Conservation (phyloP, 1,284 basidiomycete genomes). For the Somion occarium region DNA sequence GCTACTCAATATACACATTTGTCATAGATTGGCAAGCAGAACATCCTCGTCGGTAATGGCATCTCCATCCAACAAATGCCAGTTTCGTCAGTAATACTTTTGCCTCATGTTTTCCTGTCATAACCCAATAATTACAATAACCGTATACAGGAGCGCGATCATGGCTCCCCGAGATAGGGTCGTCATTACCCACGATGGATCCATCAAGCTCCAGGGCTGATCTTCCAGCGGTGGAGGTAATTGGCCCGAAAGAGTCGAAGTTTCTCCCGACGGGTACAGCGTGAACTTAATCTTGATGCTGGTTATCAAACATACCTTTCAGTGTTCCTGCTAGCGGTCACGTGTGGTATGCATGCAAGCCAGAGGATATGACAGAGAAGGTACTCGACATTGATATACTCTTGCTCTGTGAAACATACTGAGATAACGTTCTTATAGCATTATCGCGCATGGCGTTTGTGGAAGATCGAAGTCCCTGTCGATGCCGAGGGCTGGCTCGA, state of each 20-base stretch:
- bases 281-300: not conserved
- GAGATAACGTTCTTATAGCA: slow-evolving; percentile 29
- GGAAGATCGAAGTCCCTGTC: slow-evolving; percentile 47
- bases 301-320: not conserved
- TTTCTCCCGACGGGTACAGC: slow-evolving; percentile 44
- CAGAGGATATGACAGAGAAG: slow-evolving; percentile 47
- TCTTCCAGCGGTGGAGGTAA: slow-evolving; percentile 52
- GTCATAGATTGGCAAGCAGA: slow-evolving; percentile 46
- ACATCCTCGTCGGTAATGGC: slow-evolving; percentile 38
- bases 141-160: slow-evolving; percentile 43
- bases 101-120: no score
- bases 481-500: slow-evolving; percentile 57
- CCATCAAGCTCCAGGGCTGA: slow-evolving; percentile 44
- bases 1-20: no score
- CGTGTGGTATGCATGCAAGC: slow-evolving; percentile 45
- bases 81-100: slow-evolving; percentile 45
- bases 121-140: no score
- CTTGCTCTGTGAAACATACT: not conserved
- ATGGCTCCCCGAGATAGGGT: slow-evolving; percentile 41
- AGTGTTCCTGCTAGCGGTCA: slow-evolving; percentile 31
- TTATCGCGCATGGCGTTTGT: slow-evolving; percentile 52
- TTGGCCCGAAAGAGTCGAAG: slow-evolving; percentile 53
- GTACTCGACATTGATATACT: slow-evolving; percentile 16
- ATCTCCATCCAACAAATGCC: slow-evolving; percentile 55
- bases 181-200: slow-evolving; percentile 45